A percentile compares a stretch with the other conserved stretches of the same genome.
phyloP scores from a whole-genome alignment of 192 early-diverging fungal species.

The Polychytrium aggregatum region DNA sequence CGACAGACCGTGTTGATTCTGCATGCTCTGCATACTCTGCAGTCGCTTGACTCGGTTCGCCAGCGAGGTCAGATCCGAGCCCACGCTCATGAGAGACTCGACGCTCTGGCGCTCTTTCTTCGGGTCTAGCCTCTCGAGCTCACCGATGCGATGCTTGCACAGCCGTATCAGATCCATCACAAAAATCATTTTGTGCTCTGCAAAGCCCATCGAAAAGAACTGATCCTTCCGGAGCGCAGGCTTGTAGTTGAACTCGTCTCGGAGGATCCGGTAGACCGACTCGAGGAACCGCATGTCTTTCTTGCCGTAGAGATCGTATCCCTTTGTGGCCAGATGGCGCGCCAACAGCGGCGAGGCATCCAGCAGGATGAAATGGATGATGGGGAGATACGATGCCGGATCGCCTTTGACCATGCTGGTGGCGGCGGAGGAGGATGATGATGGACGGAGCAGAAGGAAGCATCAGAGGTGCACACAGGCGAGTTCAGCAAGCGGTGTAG shows the following conservation, averaged over 20 bases:
- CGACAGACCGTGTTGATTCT: too few species aligned
- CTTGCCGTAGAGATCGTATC: constrained; percentile 38
- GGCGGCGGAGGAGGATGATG: neutral
- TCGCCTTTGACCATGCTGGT: constrained; percentile 29
- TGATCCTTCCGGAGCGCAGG: constrained; percentile 34
- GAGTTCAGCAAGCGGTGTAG: too few species aligned
- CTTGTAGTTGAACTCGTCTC: constrained; percentile 43
- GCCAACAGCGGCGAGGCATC: constrained; percentile 28
- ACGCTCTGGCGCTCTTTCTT: too few species aligned
- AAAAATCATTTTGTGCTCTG: constrained; percentile 35
- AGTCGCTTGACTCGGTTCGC: too few species aligned
- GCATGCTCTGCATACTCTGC: too few species aligned
- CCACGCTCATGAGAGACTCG: too few species aligned
- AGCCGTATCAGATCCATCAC: constrained; percentile 19
- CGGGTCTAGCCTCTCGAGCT: neutral
- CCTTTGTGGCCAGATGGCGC: constrained; percentile 16
- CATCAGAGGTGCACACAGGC: too few species aligned
- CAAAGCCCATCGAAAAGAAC: constrained; percentile 36
- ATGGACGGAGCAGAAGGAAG: neutral
- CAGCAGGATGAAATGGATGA: constrained; percentile 45
- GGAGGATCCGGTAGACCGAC: constrained; percentile 24
- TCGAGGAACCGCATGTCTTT: constrained; percentile 42
- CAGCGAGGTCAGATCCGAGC: too few species aligned
- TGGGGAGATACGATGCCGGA: constrained; percentile 34
- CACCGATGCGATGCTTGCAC: neutral